Base-by-base conservation (phyloP, 257 asterid species). In the Gentiana dahurica region DNA sequence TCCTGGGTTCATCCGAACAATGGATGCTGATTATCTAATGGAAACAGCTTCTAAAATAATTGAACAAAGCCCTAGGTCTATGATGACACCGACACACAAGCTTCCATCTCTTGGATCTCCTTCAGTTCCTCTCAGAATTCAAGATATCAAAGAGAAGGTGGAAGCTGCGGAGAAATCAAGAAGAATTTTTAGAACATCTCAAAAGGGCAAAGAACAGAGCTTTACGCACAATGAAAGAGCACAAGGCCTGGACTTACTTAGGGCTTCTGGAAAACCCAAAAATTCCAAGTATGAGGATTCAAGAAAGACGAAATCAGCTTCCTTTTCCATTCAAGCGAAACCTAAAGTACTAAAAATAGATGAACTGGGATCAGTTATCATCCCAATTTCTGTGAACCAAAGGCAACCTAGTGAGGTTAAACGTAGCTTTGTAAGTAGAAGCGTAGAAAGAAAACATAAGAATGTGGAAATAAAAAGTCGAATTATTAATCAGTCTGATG, bases 11-110 rank as follows among this genome's bases (percentile, higher is more conserved):
- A 53, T 88, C 61, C 97, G 95, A 24, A 84, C 83, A 15, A 88
- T 81, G 79, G 88, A 88, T 75, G 87, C 97, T 13, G 87, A 90
- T 62, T 92, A 88, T 69, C 63, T 92, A 62, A 73, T 88, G 60
- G 99, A 92, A 77, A 94, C 90, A 54, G 95, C 99, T 51, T 69
- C 88, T 59, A 92, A 78, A 75, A 85, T 92, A 43, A 81, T 88
- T 8, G 95, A 88, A 70, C 97, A 85, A 71, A 88, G 87, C 71
- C 97, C 99, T 61, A 78, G 85, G 63, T 71, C 89, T 15, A 41
- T 41, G 8, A 41, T 41, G 9, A 66, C 73, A 11, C 24, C 65
- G 53, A 83, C 77, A 57, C 86, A 71, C 13, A 85, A 69, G 67
- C 67, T 68, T 43, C 77, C 81, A 41, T 65, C 79, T 24, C 65